A percentile compares a stretch with the other conserved stretches of the same genome.
phyloP scores from a whole-genome alignment of 2,329 filamentous ascomycete species.

The Trichoderma aggressivum region DNA sequence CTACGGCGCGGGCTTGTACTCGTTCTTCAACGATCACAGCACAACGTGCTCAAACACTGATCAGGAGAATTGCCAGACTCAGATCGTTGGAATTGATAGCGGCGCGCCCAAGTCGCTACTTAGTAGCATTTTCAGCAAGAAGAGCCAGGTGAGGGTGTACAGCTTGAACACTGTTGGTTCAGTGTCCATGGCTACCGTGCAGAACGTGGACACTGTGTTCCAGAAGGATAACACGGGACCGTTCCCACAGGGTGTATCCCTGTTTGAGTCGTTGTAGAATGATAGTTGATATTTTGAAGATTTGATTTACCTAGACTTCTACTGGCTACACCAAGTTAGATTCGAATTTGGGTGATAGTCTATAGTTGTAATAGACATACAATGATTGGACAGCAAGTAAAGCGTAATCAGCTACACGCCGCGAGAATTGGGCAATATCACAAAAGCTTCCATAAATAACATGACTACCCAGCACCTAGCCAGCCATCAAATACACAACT shows the following conservation, averaged over 20 bases:
- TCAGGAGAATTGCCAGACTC: conserved; percentile 23
- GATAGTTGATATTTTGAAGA: too few relatives aligned
- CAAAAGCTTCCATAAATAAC: not conserved
- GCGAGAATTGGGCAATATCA: not conserved
- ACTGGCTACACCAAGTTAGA: too few relatives aligned
- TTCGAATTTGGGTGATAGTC: not conserved
- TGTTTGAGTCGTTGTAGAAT: not conserved
- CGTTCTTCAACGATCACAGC: conserved; percentile 24
- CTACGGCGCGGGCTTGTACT: conserved; percentile 28
- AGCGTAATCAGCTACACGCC: not conserved
- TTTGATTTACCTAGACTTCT: not conserved
- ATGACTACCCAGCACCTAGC: too few relatives aligned
- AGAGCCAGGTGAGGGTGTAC: conserved; percentile 19
- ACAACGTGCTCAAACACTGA: conserved; percentile 24
- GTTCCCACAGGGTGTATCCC: not conserved
- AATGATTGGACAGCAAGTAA: not conserved
- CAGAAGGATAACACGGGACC: not conserved
- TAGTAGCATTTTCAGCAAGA: not conserved
- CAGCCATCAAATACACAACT: not conserved
- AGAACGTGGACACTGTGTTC: not conserved
- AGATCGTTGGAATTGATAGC: conserved; percentile 12
- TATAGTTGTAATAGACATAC: not conserved
- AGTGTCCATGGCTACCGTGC: not conserved
- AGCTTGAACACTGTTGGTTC: conserved; percentile 20
- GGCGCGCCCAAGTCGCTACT: not conserved